Evolutionary conservation across 2,329 filamentous ascomycete genomes (phyloP).

Genomic region (Aspergillus felis): DNA sequence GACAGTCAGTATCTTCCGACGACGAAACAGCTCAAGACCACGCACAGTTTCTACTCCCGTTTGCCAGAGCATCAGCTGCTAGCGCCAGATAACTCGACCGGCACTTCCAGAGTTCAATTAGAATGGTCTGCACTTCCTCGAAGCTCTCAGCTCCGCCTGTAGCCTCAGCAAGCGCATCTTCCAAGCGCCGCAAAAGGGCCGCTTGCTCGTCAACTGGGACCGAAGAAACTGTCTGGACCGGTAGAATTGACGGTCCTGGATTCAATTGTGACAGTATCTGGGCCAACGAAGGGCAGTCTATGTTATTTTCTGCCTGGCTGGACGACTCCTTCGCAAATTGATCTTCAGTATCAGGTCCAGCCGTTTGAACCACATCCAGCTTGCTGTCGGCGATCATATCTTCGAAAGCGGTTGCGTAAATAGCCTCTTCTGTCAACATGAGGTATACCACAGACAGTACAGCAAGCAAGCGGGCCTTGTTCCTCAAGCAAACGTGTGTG

Average conservation of each 20-base stretch:
- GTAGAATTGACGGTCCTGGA: conserved; percentile 17
- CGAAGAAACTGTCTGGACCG: conserved; percentile 11
- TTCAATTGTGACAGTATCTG: conserved; percentile 23
- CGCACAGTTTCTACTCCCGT: conserved; percentile 43
- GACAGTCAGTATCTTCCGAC: conserved; percentile 2
- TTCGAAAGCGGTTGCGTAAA: not conserved
- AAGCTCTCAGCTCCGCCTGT: conserved; percentile 24
- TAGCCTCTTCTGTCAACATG: not conserved
- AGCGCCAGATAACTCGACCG: conserved; percentile 32
- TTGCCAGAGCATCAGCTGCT: conserved; percentile 38
- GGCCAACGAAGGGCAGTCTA: conserved; percentile 23
- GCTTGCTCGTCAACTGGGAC: conserved; percentile 28
- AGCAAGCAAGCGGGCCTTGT: not conserved
- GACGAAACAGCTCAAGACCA: conserved; percentile 3
- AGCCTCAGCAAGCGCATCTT: conserved; percentile 24
- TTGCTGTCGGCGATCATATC: conserved; percentile 12
- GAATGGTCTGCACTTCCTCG: conserved; percentile 23
- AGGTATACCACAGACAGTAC: not conserved
- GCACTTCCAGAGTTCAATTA: conserved; percentile 36
- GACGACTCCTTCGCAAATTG: not conserved
- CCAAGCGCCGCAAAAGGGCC: conserved; percentile 32
- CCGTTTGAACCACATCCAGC: conserved; percentile 12
- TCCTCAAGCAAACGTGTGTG: not conserved
- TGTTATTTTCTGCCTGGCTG: not conserved
- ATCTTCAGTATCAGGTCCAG: not conserved